Base-by-base conservation (phyloP, 331 rosid species). In the Quercus lobata region DNA sequence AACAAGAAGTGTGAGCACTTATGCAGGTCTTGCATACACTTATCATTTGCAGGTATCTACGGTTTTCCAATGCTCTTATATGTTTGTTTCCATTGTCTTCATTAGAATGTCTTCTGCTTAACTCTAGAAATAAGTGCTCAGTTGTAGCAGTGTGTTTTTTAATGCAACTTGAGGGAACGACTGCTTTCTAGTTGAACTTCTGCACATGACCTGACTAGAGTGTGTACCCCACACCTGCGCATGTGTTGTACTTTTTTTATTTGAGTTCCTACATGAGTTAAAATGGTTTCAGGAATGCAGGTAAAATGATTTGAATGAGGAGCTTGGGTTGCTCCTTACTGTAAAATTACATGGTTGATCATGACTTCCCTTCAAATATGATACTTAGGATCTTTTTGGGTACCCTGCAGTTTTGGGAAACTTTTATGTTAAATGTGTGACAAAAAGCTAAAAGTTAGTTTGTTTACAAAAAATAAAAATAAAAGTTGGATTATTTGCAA, bases 1-100 rank as follows among this genome's bases (percentile, higher is more conserved):
- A 75, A 85, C 97, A 24, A 89, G 84, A 86, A 91, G 97, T 80
- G 87, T 89, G 88, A 93, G 98, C 85, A 91, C 96, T 77, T 95
- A 95, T 87, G 94, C 97, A 9, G 99, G 97, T 79, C 97, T 95
- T 80, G 99, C 99, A 56, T 93, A 95, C 85, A 88, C 98, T 57
- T 89, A 88, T 77, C 99, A 95, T 81, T 89, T 95, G 82, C 96
- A 91, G 98, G 99, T 91, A 85, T 37, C 30, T 46, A 25, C 41
- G 57, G 30, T 57, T 65, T 52, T 72, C 63, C 49, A 80, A 19
- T 30, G 16, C 52, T 79, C 60, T 19, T 24, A 22, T 68, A 69
- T 21, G 35, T 49, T 15, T 9, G 4, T 66, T 46, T 71, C 44
- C 18, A 25, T 24, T 73, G 44, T 4, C 35, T 25, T 61, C 3